A percentile compares a stretch with the other conserved stretches of the same genome.
These are phyloP conservation scores for Allium cepa DNA, from an alignment of 106 monocot species.

Conservation along the genomic window DNA sequence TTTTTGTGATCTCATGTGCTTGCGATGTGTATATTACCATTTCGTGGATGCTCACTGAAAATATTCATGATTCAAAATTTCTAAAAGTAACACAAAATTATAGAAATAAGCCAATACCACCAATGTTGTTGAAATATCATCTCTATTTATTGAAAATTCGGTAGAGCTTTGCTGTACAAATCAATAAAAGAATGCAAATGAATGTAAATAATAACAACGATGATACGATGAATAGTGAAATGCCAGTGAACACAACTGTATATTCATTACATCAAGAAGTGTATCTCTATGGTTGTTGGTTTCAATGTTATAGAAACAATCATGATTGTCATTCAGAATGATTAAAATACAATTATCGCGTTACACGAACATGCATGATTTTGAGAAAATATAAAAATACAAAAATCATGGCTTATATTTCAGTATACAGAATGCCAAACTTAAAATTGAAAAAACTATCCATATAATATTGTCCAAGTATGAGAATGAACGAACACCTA, in stretches of 20 bases:
- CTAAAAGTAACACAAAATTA: background rate
- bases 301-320: too few relatives aligned
- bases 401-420: too few relatives aligned
- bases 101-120: slow-evolving; percentile 41
- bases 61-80: background rate
- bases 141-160: slow-evolving; percentile 51
- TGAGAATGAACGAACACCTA: too few relatives aligned
- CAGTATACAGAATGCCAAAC: too few relatives aligned
- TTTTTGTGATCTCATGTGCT: too few relatives aligned
- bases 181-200: slow-evolving; percentile 5
- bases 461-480: too few relatives aligned
- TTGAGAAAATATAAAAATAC: too few relatives aligned
- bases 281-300: background rate
- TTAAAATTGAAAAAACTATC: too few relatives aligned
- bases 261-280: background rate
- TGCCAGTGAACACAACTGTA: background rate
- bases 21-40: too few relatives aligned
- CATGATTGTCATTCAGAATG: too few relatives aligned
- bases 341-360: too few relatives aligned
- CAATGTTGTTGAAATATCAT: slow-evolving; percentile 64
- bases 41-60: background rate
- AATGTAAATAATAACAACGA: background rate
- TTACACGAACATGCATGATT: too few relatives aligned
- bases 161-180: slow-evolving; percentile 44
- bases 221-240: background rate